Evolutionary conservation across 345 rosid species (phyloP).

Genomic region (Aethionema arabicum): DNA sequence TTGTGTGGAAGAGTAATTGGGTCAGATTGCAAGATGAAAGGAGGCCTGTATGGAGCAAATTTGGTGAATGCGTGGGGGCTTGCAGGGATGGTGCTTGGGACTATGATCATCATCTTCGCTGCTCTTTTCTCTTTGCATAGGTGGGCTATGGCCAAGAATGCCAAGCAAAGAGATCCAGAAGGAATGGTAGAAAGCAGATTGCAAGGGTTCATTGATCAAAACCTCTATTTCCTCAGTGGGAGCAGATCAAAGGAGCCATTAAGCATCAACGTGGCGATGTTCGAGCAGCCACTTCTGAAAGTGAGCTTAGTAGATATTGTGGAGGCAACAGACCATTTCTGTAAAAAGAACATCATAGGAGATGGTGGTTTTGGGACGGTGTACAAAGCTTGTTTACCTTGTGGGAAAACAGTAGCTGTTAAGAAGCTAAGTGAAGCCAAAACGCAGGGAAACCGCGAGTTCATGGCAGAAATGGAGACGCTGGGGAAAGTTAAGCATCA

Average conservation of each 20-base stretch:
- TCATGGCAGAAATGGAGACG: constrained; percentile 95
- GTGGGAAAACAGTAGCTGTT: constrained; percentile 74
- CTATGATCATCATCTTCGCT: constrained; percentile 37
- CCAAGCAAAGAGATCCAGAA: constrained; percentile 46
- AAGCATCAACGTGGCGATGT: constrained; percentile 84
- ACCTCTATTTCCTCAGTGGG: constrained; percentile 62
- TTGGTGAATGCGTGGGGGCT: constrained; percentile 54
- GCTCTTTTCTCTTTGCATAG: constrained; percentile 42
- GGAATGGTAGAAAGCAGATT: constrained; percentile 52
- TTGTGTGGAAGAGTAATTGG: constrained; percentile 56
- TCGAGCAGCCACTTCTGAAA: constrained; percentile 79
- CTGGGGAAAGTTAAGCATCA: constrained; percentile 91
- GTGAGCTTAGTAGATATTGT: constrained; percentile 70
- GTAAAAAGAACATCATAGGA: constrained; percentile 84
- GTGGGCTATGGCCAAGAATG: constrained; percentile 42
- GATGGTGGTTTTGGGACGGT: constrained; percentile 96
- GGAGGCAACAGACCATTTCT: constrained; percentile 73
- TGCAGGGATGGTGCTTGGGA: constrained; percentile 48
- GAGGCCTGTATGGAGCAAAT: constrained; percentile 32
- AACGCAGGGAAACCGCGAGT: constrained; percentile 84
- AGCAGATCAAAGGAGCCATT: constrained; percentile 81
- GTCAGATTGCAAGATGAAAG: constrained; percentile 46
- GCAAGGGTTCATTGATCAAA: constrained; percentile 49
- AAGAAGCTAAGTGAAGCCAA: constrained; percentile 86
- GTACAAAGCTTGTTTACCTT: constrained; percentile 62